Evolutionary conservation across 2,329 filamentous ascomycete species (phyloP).

Genomic region (Chrysoporthe austroafricana): DNA sequence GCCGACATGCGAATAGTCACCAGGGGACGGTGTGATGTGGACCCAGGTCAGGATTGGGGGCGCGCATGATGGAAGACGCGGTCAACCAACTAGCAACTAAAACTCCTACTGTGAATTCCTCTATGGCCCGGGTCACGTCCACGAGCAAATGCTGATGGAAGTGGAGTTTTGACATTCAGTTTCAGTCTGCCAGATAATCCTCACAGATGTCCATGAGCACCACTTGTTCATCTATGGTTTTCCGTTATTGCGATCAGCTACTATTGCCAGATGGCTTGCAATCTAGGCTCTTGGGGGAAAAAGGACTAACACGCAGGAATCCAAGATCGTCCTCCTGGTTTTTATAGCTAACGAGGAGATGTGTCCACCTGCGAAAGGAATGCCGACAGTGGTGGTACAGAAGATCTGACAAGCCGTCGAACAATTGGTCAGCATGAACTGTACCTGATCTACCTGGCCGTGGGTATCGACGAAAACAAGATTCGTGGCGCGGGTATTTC

Average conservation of each 20-base stretch:
- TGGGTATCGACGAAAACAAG: constrained; percentile 1
- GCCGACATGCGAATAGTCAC: not conserved
- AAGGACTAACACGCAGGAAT: too few species aligned
- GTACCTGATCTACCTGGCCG: too few species aligned
- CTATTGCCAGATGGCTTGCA: too few species aligned
- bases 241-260: too few species aligned
- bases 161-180: too few species aligned
- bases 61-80: not conserved
- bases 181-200: too few species aligned
- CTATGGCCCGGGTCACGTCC: not conserved
- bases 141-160: too few species aligned
- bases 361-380: not conserved
- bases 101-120: not conserved
- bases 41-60: not conserved
- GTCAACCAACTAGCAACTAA: not conserved
- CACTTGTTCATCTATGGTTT: too few species aligned
- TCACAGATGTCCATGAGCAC: too few species aligned
- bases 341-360: not conserved
- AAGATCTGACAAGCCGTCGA: not conserved
- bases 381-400: not conserved
- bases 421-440: not conserved
- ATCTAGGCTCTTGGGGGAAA: too few species aligned
- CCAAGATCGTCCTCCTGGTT: too few species aligned
- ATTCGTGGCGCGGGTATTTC: not conserved
- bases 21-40: not conserved